Percentiles rank a stretch among this genome's conserved stretches.
phyloP scores from a whole-genome alignment of 495 filamentous ascomycete species.

The Ramalina intermedia region DNA sequence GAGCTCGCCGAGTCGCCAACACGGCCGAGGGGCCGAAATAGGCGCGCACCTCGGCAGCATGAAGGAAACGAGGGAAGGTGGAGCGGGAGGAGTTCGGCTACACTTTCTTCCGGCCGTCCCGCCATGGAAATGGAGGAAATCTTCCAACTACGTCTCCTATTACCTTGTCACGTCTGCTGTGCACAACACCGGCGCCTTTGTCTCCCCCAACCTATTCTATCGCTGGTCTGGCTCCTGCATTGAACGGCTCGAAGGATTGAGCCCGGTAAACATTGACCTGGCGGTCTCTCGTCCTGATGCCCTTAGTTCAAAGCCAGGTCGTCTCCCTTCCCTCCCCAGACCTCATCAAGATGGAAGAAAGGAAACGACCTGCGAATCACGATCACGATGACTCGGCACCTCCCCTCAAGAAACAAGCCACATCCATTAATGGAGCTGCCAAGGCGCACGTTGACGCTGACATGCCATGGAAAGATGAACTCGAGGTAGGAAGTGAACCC shows the following conservation, averaged over 20 bases:
- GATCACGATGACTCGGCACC: conserved; percentile 67
- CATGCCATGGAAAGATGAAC: conserved; percentile 70
- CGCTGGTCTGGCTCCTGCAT: background rate
- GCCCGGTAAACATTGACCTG: conserved; percentile 2
- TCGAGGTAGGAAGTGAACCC: conserved; percentile 52
- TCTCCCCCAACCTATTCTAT: background rate
- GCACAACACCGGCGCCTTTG: background rate
- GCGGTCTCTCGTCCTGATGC: conserved; percentile 47
- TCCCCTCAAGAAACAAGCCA: conserved; percentile 72
- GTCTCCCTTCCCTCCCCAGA: conserved; percentile 53
- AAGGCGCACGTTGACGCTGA: conserved; percentile 65
- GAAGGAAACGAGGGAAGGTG: too few species aligned
- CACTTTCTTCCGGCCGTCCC: background rate
- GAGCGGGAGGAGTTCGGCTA: background rate
- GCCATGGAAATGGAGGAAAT: background rate
- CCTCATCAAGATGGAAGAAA: conserved; percentile 90
- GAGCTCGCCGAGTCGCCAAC: too few species aligned
- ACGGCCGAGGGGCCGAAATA: too few species aligned
- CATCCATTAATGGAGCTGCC: conserved; percentile 53
- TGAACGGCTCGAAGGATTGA: background rate
- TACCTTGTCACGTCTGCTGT: background rate
- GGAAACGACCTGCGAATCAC: conserved; percentile 71
- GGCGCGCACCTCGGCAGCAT: too few species aligned
- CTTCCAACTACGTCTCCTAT: conserved; percentile 6
- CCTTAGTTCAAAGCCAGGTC: conserved; percentile 57